Evolutionary conservation across 2,329 filamentous ascomycete genomes (phyloP), one percentile per base, ranked within the genome.

Genomic region (Penicillium fuscoglaucum): DNA sequence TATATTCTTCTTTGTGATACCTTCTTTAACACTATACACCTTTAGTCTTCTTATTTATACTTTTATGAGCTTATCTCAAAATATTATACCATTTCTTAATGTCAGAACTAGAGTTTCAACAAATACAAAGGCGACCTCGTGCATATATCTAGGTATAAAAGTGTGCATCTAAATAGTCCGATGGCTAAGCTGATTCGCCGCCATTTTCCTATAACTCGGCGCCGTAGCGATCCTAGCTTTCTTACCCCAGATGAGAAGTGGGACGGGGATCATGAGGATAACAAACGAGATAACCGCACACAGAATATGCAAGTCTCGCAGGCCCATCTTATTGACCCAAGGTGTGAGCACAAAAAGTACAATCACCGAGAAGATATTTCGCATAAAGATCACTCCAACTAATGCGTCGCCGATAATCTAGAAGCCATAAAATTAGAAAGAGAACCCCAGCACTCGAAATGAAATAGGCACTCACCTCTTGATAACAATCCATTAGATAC

Each of bases 341-440:
- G 77, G 75, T 0, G 74, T 72, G 19, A 82, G 64, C 0, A 73
- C 75, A 55, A 82, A 81, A 12, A 82, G 73, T 26, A 82, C 74
- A 31, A 75, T 72, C 5, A 76, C 77, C 26, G 72, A 72, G 45
- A 81, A 71, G 6, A 71, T 62, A 51, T 82, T 82, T 1, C 80
- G 74, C 28, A 78, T 68, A 54, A 82, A 76, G 0, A 77, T 76
- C 1, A 82, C 70, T 0, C 70, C 75, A 2, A 80, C 76, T 6
- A 82, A 67, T 1, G 79, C 74, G 61, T 82, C 79, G 6, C 75
- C 79, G 43, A 82, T 72, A 31, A 82, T 77, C 71, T 81, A 59
- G 8, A n/a, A 35, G n/a, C 4, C 7, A 9, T 26, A 12, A 37
- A 26, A 4, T 55, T n/a, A 55, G 44, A 12, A 19, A 29, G 12